These are phyloP conservation scores for Ophiostoma quercus DNA, from an alignment of 2,329 filamentous ascomycete genomes.

Conservation along the genomic window DNA sequence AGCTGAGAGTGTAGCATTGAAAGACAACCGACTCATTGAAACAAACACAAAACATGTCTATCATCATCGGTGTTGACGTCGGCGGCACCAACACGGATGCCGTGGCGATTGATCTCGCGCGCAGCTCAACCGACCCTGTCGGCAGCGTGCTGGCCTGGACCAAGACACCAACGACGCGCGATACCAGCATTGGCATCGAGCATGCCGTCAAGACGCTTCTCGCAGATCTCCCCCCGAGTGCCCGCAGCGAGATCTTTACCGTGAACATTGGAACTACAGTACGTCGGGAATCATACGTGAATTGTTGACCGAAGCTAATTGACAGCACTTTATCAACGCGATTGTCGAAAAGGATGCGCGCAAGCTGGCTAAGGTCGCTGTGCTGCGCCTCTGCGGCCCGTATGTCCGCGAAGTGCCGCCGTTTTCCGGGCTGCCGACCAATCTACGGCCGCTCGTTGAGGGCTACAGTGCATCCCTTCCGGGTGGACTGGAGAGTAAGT, in stretches of 20 bases:
- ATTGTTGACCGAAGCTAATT: no score
- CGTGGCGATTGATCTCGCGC: neutral
- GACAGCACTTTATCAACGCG: neutral
- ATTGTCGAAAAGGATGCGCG: neutral
- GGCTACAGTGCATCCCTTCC: neutral
- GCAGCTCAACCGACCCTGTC: neutral
- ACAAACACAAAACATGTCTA: neutral
- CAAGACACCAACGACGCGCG: slow-evolving; percentile 1
- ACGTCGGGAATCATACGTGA: neutral
- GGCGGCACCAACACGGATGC: slow-evolving; percentile 9
- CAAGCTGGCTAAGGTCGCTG: neutral
- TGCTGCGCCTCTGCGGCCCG: neutral
- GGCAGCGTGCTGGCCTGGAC: neutral
- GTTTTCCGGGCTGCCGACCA: neutral
- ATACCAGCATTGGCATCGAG: neutral
- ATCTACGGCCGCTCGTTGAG: neutral
- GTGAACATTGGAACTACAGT: neutral
- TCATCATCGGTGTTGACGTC: neutral
- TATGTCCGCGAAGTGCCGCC: neutral
- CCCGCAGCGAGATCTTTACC: neutral
- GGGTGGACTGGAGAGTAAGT: neutral
- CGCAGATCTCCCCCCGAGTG: neutral
- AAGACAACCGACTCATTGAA: no score
- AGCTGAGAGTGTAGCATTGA: no score
- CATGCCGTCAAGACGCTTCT: neutral